Evolutionary conservation across 2,329 filamentous ascomycete genomes (phyloP).

Genomic region (Fusarium chlamydosporum): DNA sequence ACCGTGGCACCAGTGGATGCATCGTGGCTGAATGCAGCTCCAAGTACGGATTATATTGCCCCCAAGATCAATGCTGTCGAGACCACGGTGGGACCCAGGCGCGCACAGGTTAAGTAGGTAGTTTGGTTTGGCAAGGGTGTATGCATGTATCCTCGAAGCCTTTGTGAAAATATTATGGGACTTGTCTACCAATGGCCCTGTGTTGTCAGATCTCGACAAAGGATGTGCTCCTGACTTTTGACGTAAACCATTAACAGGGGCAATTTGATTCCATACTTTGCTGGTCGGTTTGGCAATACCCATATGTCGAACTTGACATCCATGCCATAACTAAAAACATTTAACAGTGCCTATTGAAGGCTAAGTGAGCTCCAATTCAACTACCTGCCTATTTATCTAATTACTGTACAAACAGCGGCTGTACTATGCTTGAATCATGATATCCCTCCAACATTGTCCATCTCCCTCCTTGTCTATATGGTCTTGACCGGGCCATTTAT

Average conservation of each 20-base stretch:
- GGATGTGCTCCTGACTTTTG: background rate
- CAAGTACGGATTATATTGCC: slow-evolving; percentile 48
- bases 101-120: slow-evolving; percentile 37
- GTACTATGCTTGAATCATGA: background rate
- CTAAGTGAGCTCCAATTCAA: background rate
- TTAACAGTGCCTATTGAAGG: background rate
- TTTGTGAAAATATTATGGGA: background rate
- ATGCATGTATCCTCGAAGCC: slow-evolving; percentile 12
- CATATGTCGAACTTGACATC: background rate
- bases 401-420: background rate
- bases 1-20: slow-evolving; percentile 67
- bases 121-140: background rate
- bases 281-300: no score
- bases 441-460: background rate
- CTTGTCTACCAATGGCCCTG: background rate
- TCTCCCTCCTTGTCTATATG: background rate
- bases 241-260: background rate
- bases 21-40: slow-evolving; percentile 63
- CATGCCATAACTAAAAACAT: background rate
- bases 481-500: background rate
- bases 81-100: slow-evolving; percentile 55
- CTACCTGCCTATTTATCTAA: no score
- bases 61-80: slow-evolving; percentile 56
- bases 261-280: background rate
- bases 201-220: background rate